Conservation (phyloP, 169 alveolate genomes). For the Eimeria praecox region DNA sequence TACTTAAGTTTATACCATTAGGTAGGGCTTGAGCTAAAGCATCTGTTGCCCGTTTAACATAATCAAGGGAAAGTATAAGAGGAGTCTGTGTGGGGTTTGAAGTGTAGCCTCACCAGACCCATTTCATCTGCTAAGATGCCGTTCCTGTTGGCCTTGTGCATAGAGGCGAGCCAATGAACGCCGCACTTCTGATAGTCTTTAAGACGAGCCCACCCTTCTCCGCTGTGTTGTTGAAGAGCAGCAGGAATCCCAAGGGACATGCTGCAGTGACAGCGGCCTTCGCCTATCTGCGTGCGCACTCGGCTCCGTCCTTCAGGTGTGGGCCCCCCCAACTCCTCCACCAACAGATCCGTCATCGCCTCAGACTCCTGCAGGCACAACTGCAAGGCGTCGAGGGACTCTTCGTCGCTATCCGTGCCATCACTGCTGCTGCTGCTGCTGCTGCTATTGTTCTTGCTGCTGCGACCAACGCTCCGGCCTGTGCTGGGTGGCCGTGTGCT, state of each 20-base stretch:
- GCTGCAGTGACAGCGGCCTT: constrained; percentile 78
- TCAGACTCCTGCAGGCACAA: constrained; percentile 55
- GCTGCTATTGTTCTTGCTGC: constrained; percentile 24
- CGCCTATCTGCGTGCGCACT: constrained; percentile 46
- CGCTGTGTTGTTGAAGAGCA: constrained; percentile 27
- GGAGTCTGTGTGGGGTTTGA: background rate
- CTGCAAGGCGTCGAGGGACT: constrained; percentile 74
- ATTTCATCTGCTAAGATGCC: constrained; percentile 93
- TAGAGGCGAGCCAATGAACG: constrained; percentile 89
- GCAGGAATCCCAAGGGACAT: constrained; percentile 34
- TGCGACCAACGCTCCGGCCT: constrained; percentile 23
- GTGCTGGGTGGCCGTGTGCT: background rate
- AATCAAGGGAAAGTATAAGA: too few relatives aligned
- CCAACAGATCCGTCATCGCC: constrained; percentile 69
- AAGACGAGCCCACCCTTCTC: constrained; percentile 74
- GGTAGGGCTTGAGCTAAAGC: too few relatives aligned
- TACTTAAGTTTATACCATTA: too few relatives aligned
- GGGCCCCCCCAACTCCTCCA: constrained; percentile 78
- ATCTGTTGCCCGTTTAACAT: too few relatives aligned
- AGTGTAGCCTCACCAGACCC: constrained; percentile 84
- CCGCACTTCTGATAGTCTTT: constrained; percentile 91
- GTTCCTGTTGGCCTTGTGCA: constrained; percentile 88
- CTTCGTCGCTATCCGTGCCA: constrained; percentile 75
- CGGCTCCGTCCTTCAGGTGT: background rate
- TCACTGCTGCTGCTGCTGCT: constrained; percentile 40